Base-by-base conservation (phyloP, 495 filamentous ascomycete species). In the Penicillium fimorum region DNA sequence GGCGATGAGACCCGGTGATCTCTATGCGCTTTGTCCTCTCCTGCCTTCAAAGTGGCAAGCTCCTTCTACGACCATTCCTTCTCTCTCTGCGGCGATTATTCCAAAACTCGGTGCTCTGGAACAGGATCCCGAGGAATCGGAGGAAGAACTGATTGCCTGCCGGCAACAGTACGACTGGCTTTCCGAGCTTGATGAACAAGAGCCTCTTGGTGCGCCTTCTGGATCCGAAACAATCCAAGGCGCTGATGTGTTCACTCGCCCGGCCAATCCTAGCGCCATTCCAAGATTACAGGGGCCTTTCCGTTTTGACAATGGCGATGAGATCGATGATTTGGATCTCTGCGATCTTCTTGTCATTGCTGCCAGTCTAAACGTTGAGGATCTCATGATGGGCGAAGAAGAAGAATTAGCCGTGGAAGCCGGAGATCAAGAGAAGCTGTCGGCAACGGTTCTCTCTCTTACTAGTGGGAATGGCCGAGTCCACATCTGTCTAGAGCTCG, bases 11-110 rank as follows among this genome's bases (percentile, higher is more conserved):
- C 87, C 88, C 25, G 92, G 92, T 5, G 91, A 95, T 62, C 81
- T 96, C 8, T 96, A 96, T 61, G 89, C 90, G 8, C 73, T 96
- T n/a, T 96, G 92, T 68, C 92, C 92, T 10, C 79, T 96, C 5
- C 72, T 96, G 27, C 92, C 92, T 5, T 81, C 80, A 13, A 90
- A 84, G 62, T 96, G 90, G 90, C 79, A 87, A 47, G 86, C 88
- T n/a, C 83, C 88, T 15, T 79, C 87, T 2, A 85, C 85, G 0
- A 77, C 89, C 12, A 82, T 95, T 27, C 87, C 91, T 3, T 88
- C 88, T 0, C 76, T 96, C 30, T 89, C 89, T 15, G 80, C 90
- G 13, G 83, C 84, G 13, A 86, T 92, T 51, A 80, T 89, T 17
- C 80, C 83, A 15, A 88, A 89, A 56, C 63, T 84, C 2, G 82